Conservation (phyloP, 345 rosid genomes). For the Euphorbia peplus region DNA sequence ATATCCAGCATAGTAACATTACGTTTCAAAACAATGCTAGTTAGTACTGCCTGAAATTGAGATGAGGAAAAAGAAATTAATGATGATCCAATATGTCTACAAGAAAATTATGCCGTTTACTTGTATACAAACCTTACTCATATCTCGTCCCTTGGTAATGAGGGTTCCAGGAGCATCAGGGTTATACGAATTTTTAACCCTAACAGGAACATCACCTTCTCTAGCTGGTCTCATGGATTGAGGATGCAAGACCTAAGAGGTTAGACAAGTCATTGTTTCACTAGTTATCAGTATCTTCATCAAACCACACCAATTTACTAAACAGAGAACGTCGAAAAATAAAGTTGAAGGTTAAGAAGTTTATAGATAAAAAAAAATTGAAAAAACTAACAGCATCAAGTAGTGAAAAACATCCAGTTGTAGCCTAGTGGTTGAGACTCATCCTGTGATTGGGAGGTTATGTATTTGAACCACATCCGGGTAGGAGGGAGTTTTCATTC, state of each 20-base stretch:
- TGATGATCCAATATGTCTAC: constrained; percentile 3
- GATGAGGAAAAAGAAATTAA: constrained; percentile 19
- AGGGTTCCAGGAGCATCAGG: constrained; percentile 97
- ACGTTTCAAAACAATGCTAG: constrained; percentile 95
- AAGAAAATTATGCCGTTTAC: constrained; percentile 8
- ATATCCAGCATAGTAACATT: constrained; percentile 99
- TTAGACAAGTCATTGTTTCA: constrained; percentile 3
- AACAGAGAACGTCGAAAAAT: too few species aligned
- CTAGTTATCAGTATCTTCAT: not conserved
- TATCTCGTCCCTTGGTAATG: constrained; percentile 78
- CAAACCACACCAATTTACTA: not conserved
- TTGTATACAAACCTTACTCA: constrained; percentile 70
- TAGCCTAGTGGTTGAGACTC: too few species aligned
- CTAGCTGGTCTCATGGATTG: constrained; percentile 99
- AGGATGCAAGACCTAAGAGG: constrained; percentile 82
- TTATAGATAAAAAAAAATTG: not conserved
- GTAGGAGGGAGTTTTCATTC: too few species aligned
- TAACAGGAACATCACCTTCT: constrained; percentile 95
- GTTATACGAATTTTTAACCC: constrained; percentile 97
- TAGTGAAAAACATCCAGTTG: not conserved
- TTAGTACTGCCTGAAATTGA: constrained; percentile 73
- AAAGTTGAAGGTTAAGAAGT: not conserved
- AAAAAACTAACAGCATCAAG: not conserved
- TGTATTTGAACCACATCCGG: too few species aligned
- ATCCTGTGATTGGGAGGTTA: too few species aligned